phyloP scores from a whole-genome alignment of 2,329 filamentous ascomycete species.

The Fusarium luffae region DNA sequence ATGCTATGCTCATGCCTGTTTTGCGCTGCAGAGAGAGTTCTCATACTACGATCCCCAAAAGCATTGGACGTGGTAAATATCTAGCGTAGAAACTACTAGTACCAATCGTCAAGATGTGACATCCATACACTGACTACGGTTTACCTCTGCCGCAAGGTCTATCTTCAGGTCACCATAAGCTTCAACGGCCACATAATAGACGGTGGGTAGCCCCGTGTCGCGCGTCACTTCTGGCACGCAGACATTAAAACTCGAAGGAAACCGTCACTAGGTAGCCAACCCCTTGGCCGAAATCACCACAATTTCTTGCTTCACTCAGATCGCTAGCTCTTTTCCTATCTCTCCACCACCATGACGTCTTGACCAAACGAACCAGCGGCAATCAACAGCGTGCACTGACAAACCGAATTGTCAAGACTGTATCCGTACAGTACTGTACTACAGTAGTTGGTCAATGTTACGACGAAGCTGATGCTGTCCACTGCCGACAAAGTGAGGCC shows the following conservation, averaged over 20 bases:
- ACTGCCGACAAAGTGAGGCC: slow-evolving; percentile 23
- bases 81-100: slow-evolving; percentile 6
- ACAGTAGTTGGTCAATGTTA: background rate
- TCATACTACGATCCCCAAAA: background rate
- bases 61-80: background rate
- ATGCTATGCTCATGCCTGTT: slow-evolving; percentile 1
- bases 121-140: slow-evolving; percentile 13
- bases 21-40: background rate
- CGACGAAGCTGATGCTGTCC: slow-evolving; percentile 6
- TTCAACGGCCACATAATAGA: slow-evolving; percentile 20
- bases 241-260: background rate
- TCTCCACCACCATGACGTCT: slow-evolving; percentile 9
- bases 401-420: slow-evolving; percentile 3
- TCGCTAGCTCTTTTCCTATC: slow-evolving; percentile 3
- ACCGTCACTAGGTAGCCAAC: background rate
- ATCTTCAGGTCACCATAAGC: slow-evolving; percentile 25
- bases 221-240: background rate
- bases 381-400: background rate
- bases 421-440: background rate
- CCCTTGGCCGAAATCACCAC: background rate
- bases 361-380: slow-evolving; percentile 20
- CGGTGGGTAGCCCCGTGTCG: slow-evolving; percentile 30
- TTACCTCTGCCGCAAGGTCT: slow-evolving; percentile 22
- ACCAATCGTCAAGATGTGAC: slow-evolving; percentile 11
- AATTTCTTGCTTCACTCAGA: background rate